Evolutionary conservation across 2,329 filamentous ascomycete genomes (phyloP).

Genomic region (Hypoxylon sp.): DNA sequence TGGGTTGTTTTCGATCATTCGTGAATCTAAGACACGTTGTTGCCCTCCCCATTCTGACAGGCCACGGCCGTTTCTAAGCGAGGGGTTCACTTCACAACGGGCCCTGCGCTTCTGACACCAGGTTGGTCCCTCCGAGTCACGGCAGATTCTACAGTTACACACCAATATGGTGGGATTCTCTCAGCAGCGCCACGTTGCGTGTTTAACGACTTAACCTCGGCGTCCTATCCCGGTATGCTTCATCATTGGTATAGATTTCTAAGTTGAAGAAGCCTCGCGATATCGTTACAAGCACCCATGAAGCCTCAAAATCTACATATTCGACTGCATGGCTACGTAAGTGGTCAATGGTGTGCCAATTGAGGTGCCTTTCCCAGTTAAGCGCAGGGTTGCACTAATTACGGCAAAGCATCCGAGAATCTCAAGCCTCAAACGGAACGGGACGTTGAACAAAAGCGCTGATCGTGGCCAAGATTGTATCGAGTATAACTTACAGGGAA

Average conservation of each 20-base stretch:
- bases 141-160: constrained; percentile 5
- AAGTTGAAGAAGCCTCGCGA: constrained; percentile 10
- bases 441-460: constrained; percentile 34
- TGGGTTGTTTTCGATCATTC: constrained; percentile 25
- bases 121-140: constrained; percentile 3
- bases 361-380: constrained; percentile 13
- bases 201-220: constrained; percentile 13
- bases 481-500: constrained; percentile 21
- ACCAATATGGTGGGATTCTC: constrained; percentile 14
- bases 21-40: constrained; percentile 42
- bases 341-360: constrained; percentile 5
- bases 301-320: constrained; percentile 7
- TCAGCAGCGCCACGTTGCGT: constrained; percentile 25
- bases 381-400: constrained; percentile 13
- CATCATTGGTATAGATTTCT: constrained; percentile 14
- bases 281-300: constrained; percentile 10
- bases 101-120: constrained; percentile 9
- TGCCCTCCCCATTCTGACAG: constrained; percentile 40
- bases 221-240: constrained; percentile 10
- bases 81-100: constrained; percentile 18
- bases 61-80: constrained; percentile 24
- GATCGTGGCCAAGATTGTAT: constrained; percentile 24
- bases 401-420: constrained; percentile 37
- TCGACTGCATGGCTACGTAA: constrained; percentile 14
- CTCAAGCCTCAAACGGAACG: constrained; percentile 34